Evolutionary conservation across 345 rosid genomes (phyloP).

Genomic region (Brassica nigra): DNA sequence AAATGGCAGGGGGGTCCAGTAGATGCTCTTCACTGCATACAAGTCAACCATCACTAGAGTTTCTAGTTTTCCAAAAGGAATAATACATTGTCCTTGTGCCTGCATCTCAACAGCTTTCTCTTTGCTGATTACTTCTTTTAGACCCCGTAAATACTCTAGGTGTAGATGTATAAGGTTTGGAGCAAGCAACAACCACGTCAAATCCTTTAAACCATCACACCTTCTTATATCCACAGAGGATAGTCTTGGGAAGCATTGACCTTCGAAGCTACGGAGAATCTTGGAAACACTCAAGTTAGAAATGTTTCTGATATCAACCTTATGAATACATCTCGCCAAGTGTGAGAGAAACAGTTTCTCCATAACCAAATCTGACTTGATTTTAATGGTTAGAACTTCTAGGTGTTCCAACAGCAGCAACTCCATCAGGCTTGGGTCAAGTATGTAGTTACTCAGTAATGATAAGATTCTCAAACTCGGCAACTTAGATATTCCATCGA

Average conservation of each 20-base stretch:
- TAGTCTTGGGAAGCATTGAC: neutral
- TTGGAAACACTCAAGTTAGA: neutral
- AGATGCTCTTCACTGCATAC: neutral
- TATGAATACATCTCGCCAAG: neutral
- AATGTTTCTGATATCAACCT: neutral
- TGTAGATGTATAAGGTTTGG: neutral
- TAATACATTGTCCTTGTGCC: neutral
- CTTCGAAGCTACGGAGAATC: neutral
- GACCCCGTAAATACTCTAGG: fast-evolving
- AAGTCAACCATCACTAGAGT: neutral
- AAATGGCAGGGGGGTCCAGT: neutral
- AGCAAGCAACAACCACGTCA: neutral
- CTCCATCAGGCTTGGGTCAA: neutral
- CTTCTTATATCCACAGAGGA: neutral
- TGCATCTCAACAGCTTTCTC: neutral
- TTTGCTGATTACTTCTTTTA: neutral
- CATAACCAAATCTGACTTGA: neutral
- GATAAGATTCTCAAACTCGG: neutral
- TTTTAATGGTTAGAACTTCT: neutral
- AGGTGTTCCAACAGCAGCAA: neutral
- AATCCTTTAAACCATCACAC: neutral
- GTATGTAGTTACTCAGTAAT: neutral
- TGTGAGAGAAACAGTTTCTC: neutral
- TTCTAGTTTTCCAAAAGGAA: neutral
- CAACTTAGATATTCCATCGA: neutral